Base-by-base conservation (phyloP, 352 stramenopile genomes). In the Phytophthora pseudosyringae region DNA sequence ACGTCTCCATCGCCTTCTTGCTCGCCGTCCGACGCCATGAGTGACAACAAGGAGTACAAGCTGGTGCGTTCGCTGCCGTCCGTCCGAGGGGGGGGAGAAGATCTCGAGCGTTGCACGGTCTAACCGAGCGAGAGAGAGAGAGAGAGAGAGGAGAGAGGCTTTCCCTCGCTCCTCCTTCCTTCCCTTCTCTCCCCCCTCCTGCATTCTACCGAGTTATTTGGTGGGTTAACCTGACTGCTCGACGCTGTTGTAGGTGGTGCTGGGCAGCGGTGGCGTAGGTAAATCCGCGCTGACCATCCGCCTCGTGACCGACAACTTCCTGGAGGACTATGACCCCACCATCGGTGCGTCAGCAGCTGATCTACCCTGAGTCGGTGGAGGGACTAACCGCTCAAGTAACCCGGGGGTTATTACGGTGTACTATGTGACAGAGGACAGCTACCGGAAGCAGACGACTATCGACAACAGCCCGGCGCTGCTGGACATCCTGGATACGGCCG, bases 301-400 rank as follows among this genome's bases (percentile, higher is more conserved):
- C n/a, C 87, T 97, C 46, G 88, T 97, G 65, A 94, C 88, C 13
- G 91, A 97, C 64, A 95, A 96, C 70, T 97, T 97, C 64, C 71
- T 97, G n/a, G 89, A 97, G 66, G 89, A 97, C 75, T 97, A 96
- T 81, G 91, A 97, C 71, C 91, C 91, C 26, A 97, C 91, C 28
- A 96, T 97, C 64, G 87, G 87, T 93, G 64, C 54, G 76, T 60
- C 33, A 48, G 29, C 28, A 3, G 35, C 10, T 10, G 29, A 28
- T 1, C 21, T 21, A 21, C 21, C 21, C 3, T 33, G 16, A n/a
- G 5, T 40, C 11, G 9, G 21, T 13, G 18, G 5, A 29, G 41
- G 32, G 5, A 4, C 41, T 48, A 33, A 51, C 13, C 12, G 29
- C 7, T 33, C 11, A 11, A 11, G n/a, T 33, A 29, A 39, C 5